Conservation (phyloP, 352 stramenopile genomes). For the Thalassiosira hispida region DNA sequence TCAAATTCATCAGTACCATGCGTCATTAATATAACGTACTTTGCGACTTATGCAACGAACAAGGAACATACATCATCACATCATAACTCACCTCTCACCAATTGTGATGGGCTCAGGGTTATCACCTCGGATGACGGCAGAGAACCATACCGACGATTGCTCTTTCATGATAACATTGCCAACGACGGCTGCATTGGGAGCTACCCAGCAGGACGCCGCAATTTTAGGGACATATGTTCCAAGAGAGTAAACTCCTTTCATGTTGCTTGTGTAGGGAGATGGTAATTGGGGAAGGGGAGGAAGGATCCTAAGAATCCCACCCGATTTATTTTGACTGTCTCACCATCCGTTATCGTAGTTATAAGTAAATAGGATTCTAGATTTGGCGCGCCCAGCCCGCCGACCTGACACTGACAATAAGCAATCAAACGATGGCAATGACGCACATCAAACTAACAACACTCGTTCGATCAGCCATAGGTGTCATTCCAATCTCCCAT, state of each 20-base stretch:
- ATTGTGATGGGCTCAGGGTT: slow-evolving; percentile 50
- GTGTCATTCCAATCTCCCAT: too few species aligned
- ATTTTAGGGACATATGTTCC: slow-evolving; percentile 39
- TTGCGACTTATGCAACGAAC: too few species aligned
- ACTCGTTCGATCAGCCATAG: too few species aligned
- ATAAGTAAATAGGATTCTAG: too few species aligned
- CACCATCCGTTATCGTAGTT: too few species aligned
- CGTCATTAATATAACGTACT: background rate
- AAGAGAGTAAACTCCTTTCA: slow-evolving; percentile 51
- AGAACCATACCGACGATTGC: slow-evolving; percentile 55
- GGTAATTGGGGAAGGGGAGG: background rate
- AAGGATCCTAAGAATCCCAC: too few species aligned
- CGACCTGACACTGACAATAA: too few species aligned
- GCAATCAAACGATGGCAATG: too few species aligned
- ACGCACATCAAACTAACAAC: too few species aligned
- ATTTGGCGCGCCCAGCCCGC: too few species aligned
- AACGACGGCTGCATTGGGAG: slow-evolving; percentile 56
- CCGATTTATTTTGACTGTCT: too few species aligned
- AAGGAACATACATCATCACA: too few species aligned
- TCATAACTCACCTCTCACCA: slow-evolving; percentile 19
- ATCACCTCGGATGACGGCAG: slow-evolving; percentile 51
- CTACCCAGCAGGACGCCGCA: slow-evolving; percentile 45
- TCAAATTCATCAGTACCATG: background rate
- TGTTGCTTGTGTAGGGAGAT: slow-evolving; percentile 8
- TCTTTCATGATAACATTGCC: slow-evolving; percentile 59